A percentile compares a stretch with the other conserved stretches of the same genome.
phyloP scores from a whole-genome alignment of 805 yeast genomes.

The Wickerhamiella australiensis region DNA sequence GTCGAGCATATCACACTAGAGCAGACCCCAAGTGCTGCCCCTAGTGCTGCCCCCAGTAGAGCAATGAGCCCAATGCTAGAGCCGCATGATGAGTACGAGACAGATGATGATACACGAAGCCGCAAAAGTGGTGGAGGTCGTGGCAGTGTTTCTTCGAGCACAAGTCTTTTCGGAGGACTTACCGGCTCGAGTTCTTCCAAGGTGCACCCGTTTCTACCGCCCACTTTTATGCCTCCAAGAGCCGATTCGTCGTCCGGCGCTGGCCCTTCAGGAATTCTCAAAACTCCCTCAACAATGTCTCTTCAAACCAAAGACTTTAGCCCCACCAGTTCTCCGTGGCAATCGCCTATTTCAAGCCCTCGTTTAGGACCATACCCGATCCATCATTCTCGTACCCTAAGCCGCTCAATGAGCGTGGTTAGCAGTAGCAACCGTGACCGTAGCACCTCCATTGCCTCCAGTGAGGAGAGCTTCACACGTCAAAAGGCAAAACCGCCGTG shows the following conservation, averaged over 20 bases:
- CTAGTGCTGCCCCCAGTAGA: not conserved
- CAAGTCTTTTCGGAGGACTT: not conserved
- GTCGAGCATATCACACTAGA: not conserved
- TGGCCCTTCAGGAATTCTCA: not conserved
- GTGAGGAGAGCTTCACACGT: slow-evolving; percentile 2
- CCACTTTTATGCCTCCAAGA: not conserved
- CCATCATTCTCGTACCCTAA: slow-evolving; percentile 4
- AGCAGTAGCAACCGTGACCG: slow-evolving; percentile 2
- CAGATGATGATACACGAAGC: not conserved
- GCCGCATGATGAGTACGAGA: not conserved
- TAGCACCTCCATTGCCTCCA: slow-evolving; percentile 3
- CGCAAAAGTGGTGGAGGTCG: not conserved
- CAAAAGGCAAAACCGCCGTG: slow-evolving; percentile 1
- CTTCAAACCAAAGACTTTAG: not conserved
- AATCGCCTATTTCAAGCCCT: slow-evolving; percentile 10
- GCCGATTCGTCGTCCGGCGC: not conserved
- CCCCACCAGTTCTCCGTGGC: slow-evolving; percentile 11
- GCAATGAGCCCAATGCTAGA: not conserved
- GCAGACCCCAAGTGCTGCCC: not conserved
- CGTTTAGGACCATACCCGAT: slow-evolving; percentile 8
- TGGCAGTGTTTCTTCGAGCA: not conserved
- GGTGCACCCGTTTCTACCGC: not conserved
- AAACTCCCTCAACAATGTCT: not conserved
- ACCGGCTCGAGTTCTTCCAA: not conserved
- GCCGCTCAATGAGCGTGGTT: not conserved